A percentile compares a stretch with the other conserved stretches of the same genome.
phyloP scores from a whole-genome alignment of 768 basidiomycete species.

The Saitozyma sp. region DNA sequence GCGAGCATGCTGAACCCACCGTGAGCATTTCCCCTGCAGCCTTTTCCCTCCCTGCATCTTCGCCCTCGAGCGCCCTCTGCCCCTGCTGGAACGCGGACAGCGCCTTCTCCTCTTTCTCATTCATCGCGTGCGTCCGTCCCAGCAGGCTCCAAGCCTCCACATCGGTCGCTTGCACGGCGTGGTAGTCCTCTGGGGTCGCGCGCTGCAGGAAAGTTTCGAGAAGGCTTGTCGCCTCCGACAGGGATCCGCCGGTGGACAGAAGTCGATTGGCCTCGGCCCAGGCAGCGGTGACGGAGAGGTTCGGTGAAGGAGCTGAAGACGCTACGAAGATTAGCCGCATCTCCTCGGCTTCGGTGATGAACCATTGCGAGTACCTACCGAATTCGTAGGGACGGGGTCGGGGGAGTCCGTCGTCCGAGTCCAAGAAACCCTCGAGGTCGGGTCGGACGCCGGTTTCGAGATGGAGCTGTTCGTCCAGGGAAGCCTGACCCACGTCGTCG shows the following conservation, averaged over 20 bases:
- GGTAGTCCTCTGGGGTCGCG: conserved; percentile 14
- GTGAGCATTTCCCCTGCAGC: conserved; percentile 40
- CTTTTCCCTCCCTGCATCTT: conserved; percentile 11
- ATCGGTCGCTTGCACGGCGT: conserved; percentile 50
- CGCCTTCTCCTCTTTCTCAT: conserved; percentile 56
- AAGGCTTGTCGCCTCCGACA: conserved; percentile 81
- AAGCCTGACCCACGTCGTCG: conserved; percentile 32
- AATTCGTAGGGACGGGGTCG: conserved; percentile 71
- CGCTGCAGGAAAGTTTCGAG: conserved; percentile 78
- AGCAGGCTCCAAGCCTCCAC: conserved; percentile 88
- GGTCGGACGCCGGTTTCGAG: conserved; percentile 7
- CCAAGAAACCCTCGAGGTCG: conserved; percentile 15
- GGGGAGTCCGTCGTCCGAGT: conserved; percentile 67
- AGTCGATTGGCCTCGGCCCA: conserved; percentile 54
- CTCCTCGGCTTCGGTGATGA: neutral
- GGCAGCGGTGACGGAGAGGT: neutral
- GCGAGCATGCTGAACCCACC: conserved; percentile 20
- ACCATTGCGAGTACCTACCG: conserved; percentile 59
- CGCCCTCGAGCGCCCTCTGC: conserved; percentile 25
- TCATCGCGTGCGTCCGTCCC: conserved; percentile 71
- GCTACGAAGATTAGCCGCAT: neutral
- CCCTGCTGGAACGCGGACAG: conserved; percentile 55
- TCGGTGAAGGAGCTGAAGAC: neutral
- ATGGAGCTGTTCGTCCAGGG: conserved; percentile 25
- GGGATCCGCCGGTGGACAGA: conserved; percentile 75